Evolutionary conservation across 106 monocot genomes (phyloP), one percentile per base, ranked within the genome.

Genomic region (Posidonia australis): DNA sequence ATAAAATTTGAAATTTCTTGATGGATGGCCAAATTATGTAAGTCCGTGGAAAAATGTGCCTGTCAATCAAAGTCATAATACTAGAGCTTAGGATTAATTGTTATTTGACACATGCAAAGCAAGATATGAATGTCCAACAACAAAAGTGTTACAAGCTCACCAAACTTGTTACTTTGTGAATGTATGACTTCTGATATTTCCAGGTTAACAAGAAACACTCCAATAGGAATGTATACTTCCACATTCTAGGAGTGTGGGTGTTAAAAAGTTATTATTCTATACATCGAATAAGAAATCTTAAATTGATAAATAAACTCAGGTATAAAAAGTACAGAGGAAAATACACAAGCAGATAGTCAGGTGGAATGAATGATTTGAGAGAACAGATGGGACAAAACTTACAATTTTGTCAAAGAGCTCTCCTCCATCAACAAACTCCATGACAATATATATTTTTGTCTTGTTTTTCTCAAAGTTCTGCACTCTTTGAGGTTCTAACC

Each of bases 131-230:
- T n/a, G n/a, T 48, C n/a, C 5, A n/a, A 21, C 42, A 43, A 21
- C 10, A 20, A 7, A 44, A 9, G 17, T 32, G 14, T n/a, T 45
- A 44, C 4, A 54, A 70, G 2, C 44, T 66, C 68, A 87, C 96
- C 96, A 63, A 98, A 87, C 67, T 98, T 87, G 67, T 81, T 98
- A 78, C 96, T 98, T 72, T 98, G 96, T 67, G 90, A 90, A 62
- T 87, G 55, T 76, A 87, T 76, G 21, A 98, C 96, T 46, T 90
- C 90, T 18, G 86, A 78, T 73, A 96, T 77, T 79, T 98, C 96
- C 41, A 82, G 87, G 72, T 90, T 98, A 47, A 87, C 96, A 54
- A 98, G 78, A 44, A 82, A 72, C 22, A 80, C 96, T 69, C 87
- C 96, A 71, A 98, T 90, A 23, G 96, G 96, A 80, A 98, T 76